A percentile compares a stretch with the other conserved stretches of the same genome.
These are phyloP conservation scores for Teratosphaeriaceae sp. DNA, from an alignment of 2,329 filamentous ascomycete species.

Conservation along the genomic window DNA sequence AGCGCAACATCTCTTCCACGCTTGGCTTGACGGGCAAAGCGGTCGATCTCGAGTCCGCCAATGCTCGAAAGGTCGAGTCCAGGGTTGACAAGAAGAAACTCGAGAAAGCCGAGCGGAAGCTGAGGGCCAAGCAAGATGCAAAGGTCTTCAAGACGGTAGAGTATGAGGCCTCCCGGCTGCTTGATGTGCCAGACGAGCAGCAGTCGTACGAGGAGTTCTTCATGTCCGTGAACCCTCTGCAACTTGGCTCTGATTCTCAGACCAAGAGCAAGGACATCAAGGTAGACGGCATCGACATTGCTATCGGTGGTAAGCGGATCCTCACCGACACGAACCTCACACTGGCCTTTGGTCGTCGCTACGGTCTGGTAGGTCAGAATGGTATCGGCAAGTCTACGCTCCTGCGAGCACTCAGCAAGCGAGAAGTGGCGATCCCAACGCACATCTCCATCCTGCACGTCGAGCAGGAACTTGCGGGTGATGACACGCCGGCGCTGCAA, in stretches of 20 bases:
- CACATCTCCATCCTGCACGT: slow-evolving; percentile 98
- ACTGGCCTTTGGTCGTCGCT: slow-evolving; percentile 84
- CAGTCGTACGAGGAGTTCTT: slow-evolving; percentile 99
- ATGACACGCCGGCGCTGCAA: slow-evolving; percentile 86
- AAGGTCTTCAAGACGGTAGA: slow-evolving; percentile 98
- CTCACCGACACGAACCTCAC: slow-evolving; percentile 92
- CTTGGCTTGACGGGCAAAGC: slow-evolving; percentile 75
- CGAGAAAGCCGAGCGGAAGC: slow-evolving; percentile 96
- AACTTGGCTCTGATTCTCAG: slow-evolving; percentile 63
- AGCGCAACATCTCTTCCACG: slow-evolving; percentile 94
- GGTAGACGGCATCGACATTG: slow-evolving; percentile 84
- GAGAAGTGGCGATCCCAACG: slow-evolving; percentile 93
- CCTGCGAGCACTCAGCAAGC: slow-evolving; percentile 85
- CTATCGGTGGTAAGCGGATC: slow-evolving; percentile 93
- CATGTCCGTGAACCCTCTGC: slow-evolving; percentile 97
- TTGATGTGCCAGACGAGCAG: slow-evolving; percentile 73
- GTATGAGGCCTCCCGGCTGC: slow-evolving; percentile 87
- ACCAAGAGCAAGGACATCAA: slow-evolving; percentile 94
- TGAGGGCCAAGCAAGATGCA: slow-evolving; percentile 96
- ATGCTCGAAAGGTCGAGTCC: slow-evolving; percentile 89
- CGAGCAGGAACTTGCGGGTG: slow-evolving; percentile 95
- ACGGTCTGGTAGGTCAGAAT: slow-evolving; percentile 96
- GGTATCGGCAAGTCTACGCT: slow-evolving; percentile 98
- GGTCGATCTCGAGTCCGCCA: slow-evolving; percentile 91
- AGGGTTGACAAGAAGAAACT: slow-evolving; percentile 98